phyloP scores from a whole-genome alignment of 192 early-diverging fungal genomes.

The Jimgerdemannia flammicorona region DNA sequence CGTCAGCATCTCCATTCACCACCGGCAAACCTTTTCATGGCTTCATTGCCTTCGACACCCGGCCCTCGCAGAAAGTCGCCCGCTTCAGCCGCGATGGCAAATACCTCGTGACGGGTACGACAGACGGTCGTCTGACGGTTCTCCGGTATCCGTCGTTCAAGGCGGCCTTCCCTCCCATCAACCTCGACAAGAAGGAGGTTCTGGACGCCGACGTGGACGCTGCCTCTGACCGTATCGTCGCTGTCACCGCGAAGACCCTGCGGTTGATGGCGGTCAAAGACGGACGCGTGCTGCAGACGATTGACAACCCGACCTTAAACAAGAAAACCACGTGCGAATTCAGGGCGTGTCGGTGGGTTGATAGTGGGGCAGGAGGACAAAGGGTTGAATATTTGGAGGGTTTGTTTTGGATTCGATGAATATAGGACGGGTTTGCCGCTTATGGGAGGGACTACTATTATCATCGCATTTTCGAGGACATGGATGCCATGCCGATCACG shows the following conservation, averaged over 20 bases:
- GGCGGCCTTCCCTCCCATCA: conserved; percentile 39
- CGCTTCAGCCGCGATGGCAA: conserved; percentile 65
- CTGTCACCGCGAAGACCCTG: conserved; percentile 41
- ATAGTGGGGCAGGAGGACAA: too few species aligned
- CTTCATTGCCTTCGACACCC: neutral
- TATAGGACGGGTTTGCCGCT: too few species aligned
- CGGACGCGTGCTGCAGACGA: conserved; percentile 42
- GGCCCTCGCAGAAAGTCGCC: conserved; percentile 42
- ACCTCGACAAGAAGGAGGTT: conserved; percentile 57
- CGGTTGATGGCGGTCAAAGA: conserved; percentile 36
- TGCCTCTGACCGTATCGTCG: conserved; percentile 43
- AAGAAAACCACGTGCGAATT: conserved; percentile 43
- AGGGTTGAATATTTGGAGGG: neutral
- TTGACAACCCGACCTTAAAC: conserved; percentile 34
- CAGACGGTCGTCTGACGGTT: conserved; percentile 61
- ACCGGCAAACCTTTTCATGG: too few species aligned
- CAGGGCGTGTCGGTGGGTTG: conserved; percentile 36
- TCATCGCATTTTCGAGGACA: too few species aligned
- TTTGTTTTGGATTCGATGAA: neutral
- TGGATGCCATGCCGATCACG: too few species aligned
- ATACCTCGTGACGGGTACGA: conserved; percentile 60
- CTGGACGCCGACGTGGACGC: conserved; percentile 64
- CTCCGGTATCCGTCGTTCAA: conserved; percentile 62
- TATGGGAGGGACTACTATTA: neutral
- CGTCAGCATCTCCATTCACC: too few species aligned